These are phyloP conservation scores for Omphalea diandra DNA, from an alignment of 441 rosid species.

Conservation along the genomic window DNA sequence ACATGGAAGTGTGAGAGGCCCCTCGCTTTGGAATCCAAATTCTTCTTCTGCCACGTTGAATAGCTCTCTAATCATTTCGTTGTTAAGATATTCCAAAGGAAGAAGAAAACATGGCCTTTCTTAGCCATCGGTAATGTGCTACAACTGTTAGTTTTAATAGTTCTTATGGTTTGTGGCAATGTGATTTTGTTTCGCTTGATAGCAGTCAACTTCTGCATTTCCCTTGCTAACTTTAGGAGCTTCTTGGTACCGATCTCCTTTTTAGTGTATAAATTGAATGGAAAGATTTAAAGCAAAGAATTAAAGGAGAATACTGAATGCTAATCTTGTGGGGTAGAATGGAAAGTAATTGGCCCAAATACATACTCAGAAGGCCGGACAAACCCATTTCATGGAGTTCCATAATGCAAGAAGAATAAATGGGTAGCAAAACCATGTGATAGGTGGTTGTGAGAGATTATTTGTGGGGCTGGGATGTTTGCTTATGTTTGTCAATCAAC, in stretches of 20 bases:
- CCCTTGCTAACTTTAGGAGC: constrained; percentile 3
- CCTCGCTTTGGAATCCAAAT: constrained; percentile 6
- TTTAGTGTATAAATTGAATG: neutral
- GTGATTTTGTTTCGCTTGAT: neutral
- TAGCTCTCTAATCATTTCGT: constrained; percentile 14
- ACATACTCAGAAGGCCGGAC: neutral
- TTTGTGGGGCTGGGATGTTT: neutral
- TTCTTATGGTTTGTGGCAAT: neutral
- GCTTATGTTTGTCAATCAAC: neutral
- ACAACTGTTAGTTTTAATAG: neutral
- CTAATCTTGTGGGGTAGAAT: neutral
- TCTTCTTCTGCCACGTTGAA: constrained; percentile 18
- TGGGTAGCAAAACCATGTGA: neutral
- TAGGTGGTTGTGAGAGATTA: neutral
- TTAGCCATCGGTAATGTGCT: neutral
- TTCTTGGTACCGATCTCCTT: neutral
- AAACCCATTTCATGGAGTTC: neutral
- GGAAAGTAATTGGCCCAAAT: too few species aligned
- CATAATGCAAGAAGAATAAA: neutral
- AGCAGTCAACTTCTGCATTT: constrained; percentile 7
- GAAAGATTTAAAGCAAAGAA: neutral
- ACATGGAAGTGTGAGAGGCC: constrained; percentile 12
- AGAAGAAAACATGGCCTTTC: constrained; percentile 9
- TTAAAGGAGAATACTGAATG: neutral
- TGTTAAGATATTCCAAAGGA: constrained; percentile 18